Base-by-base conservation (phyloP, 2,329 filamentous ascomycete genomes). In the Acrocalymma vagum region DNA sequence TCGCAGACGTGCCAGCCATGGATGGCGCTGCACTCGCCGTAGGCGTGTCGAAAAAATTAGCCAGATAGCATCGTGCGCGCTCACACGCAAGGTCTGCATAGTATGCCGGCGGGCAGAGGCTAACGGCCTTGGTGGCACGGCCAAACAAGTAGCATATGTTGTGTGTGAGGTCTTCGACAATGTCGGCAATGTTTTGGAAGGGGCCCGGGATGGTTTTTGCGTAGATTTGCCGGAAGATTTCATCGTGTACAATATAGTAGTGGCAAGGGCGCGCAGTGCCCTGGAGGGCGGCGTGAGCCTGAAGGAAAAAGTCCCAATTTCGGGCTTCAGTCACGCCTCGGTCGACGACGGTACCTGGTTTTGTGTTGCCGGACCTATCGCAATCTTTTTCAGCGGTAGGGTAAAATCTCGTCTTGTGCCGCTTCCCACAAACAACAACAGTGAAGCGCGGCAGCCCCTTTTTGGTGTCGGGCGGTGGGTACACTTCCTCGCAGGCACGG, bases 61-160 rank as follows among this genome's bases (percentile, higher is more conserved):
- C 22, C 34, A 92, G 75, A 60, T 94, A 92, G 22, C 80, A 79
- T 1, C 90, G 77, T 0, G 87, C 86, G 3, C 90, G 80, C 48
- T 88, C 87, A 62, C 89, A 94, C 2, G 92, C 81, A 25, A 95
- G 76, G 65, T 96, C 90, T 0, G 91, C 90, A 59, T 95, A 95
- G 73, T 95, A 95, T 0, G 90, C 90, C 0, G 91, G 89, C 0
- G 91, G 88, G 53, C 87, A 93, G 50, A 95, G 83, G 57, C 86
- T 89, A 27, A 96, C 89, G 1, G 90, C 87, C 69, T 90, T 92
- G 14, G 89, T 94, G 0, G 90, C 89, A 2, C 91, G 82, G 10
- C 87, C 88, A 58, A 87, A 95, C 0, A 90, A 71, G 64, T 95
- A 93, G 67, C 88, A 93, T 67, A 95, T 77, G 34, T 88, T 83